These are phyloP conservation scores for Sphagnum contortum DNA, from an alignment of 225 moss, liverwort and hornwort genomes.

Conservation along the genomic window DNA sequence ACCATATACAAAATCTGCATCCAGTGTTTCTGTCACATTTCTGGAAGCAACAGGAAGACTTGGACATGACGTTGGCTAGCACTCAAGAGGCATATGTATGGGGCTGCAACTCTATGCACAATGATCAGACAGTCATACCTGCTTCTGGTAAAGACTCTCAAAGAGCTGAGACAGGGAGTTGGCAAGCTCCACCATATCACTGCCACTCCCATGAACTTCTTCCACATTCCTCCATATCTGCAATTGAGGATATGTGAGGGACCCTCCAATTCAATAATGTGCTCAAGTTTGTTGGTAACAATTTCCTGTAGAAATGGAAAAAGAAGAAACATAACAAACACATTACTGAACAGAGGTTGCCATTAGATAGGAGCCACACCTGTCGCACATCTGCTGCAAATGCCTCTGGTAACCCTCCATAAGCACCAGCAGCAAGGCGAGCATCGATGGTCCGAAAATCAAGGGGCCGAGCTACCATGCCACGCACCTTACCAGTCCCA, in stretches of 20 bases:
- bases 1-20: too few species aligned
- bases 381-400: constrained; percentile 96
- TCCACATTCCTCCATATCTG: constrained; percentile 98
- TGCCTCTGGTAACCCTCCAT: constrained; percentile 75
- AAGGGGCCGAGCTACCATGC: constrained; percentile 85
- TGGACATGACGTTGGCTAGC: too few species aligned
- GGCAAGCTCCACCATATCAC: constrained; percentile 50
- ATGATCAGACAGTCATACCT: constrained; percentile 27
- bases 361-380: constrained; percentile 19
- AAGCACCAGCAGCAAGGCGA: constrained; percentile 92
- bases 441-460: constrained; percentile 99
- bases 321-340: too few species aligned
- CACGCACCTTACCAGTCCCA: constrained; percentile 50
- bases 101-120: too few species aligned
- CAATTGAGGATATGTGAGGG: constrained; percentile 3
- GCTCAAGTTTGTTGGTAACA: constrained; percentile 1
- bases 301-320: background rate
- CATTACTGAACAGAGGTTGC: too few species aligned
- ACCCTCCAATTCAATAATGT: background rate
- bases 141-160: constrained; percentile 73
- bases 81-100: too few species aligned
- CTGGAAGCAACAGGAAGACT: too few species aligned
- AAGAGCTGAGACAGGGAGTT: constrained; percentile 58
- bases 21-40: too few species aligned
- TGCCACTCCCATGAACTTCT: constrained; percentile 59